Base-by-base conservation (phyloP, 1,284 basidiomycete genomes). In the Marasmius oreades region DNA sequence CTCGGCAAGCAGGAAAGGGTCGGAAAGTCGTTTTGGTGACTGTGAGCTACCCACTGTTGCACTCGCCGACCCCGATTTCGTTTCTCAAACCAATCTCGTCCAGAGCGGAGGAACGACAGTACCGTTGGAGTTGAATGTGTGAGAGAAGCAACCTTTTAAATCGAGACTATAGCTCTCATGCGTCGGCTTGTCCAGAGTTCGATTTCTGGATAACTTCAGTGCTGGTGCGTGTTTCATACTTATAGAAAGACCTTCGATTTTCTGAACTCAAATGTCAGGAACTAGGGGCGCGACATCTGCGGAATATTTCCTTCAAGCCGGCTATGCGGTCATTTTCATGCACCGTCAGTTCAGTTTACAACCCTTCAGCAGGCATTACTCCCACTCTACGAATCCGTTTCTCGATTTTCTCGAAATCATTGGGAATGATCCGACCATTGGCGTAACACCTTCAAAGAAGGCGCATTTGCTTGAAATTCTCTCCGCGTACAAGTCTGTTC, bases 271-370 rank as follows among this genome's bases (percentile, higher is more conserved):
- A n/a, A n/a, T n/a, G n/a, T n/a, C n/a, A 92, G 92, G 96, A 52
- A 99, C 97, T 14, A 84, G 96, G 68, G 96, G 97, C 36, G 93
- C 97, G 28, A 95, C 96, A 0, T 98, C 95, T 3, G 96, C 96
- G 1, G 96, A 99, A 73, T 98, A 99, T 77, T 98, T 99, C 70
- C 82, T 99, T 56, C 83, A 86, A 64, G 86, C 90, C 1, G 91
- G 90, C 60, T 99, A 99, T 75, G 95, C 95, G 22, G 97, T 99
- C 69, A 95, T 99, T 67, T 99, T 99, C 74, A 90, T 99, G 84
- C 95, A 98, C 72, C 82, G 96, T 8, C 93, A 97, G 70, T 96
- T 98, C 77, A 97, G 94, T 63, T 84, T 99, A 34, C 93, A 96
- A 62, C 96, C 97, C 0, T 99, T 95, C 77, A 95, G 92, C 64